phyloP scores from a whole-genome alignment of 345 rosid species.

The Dimocarpus longan region DNA sequence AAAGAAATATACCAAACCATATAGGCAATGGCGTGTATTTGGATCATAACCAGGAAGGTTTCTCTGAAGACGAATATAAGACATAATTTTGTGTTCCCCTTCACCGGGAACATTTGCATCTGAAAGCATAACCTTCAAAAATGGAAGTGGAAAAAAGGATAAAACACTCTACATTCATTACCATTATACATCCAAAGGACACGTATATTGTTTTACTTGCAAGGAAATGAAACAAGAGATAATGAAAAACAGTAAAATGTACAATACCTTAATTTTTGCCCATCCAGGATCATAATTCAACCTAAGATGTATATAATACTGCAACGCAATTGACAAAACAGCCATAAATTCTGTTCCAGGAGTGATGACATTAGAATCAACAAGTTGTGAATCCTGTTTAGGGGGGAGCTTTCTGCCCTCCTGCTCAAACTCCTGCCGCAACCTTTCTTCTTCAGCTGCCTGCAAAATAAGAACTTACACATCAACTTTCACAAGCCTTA shows the following conservation, averaged over 20 bases:
- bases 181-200: neutral
- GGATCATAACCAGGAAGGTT: conserved; percentile 89
- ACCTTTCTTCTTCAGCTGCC: conserved; percentile 86
- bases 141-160: conserved; percentile 27
- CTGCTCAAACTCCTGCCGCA: conserved; percentile 78
- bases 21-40: conserved; percentile 88
- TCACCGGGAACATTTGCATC: conserved; percentile 99
- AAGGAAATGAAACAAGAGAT: neutral
- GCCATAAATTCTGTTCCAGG: conserved; percentile 97
- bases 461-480: conserved; percentile 23
- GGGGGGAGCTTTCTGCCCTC: conserved; percentile 89
- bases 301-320: conserved; percentile 78
- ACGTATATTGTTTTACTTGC: neutral
- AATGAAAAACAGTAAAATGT: neutral
- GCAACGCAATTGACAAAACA: conserved; percentile 82
- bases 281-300: conserved; percentile 95
- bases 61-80: conserved; percentile 86
- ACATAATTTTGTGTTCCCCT: conserved; percentile 98
- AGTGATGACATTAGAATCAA: conserved; percentile 92
- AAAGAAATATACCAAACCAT: conserved; percentile 83
- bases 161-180: neutral
- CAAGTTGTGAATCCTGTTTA: conserved; percentile 60
- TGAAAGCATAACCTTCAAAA: conserved; percentile 87
- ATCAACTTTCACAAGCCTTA: conserved; percentile 2
- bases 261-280: conserved; percentile 80